Conservation (phyloP, 345 rosid genomes). For the Salix arbutifolia region DNA sequence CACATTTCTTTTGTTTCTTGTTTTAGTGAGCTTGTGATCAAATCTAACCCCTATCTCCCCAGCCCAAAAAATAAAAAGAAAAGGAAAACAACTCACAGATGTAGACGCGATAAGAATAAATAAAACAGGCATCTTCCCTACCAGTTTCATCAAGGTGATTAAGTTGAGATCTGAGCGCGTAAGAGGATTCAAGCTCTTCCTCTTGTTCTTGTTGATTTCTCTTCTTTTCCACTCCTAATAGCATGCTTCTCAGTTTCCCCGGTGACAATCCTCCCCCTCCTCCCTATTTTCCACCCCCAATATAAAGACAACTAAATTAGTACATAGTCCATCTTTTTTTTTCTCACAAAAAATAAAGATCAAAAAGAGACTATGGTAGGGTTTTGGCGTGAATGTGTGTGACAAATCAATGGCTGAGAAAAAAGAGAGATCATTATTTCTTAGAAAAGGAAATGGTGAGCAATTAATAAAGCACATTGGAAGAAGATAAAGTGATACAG, state of each 20-base stretch:
- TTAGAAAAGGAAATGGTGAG: background rate
- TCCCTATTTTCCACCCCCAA: slow-evolving; percentile 8
- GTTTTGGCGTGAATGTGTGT: background rate
- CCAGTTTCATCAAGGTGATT: slow-evolving; percentile 45
- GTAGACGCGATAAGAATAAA: background rate
- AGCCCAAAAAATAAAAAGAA: background rate
- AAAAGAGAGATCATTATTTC: background rate
- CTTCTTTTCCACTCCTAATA: slow-evolving; percentile 61
- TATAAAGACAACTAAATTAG: background rate
- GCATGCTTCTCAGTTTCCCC: slow-evolving; percentile 64
- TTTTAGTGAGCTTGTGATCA: too few species aligned
- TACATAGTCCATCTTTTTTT: background rate
- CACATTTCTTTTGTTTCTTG: too few species aligned
- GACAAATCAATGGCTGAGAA: slow-evolving; percentile 14
- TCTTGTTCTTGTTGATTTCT: slow-evolving; percentile 46
- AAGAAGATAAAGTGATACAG: slow-evolving; percentile 21
- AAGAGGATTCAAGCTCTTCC: slow-evolving; percentile 43
- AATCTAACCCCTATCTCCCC: too few species aligned
- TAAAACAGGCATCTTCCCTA: slow-evolving; percentile 14
- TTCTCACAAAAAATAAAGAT: background rate
- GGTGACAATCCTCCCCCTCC: slow-evolving; percentile 76
- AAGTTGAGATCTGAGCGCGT: slow-evolving; percentile 49
- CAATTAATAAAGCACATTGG: background rate
- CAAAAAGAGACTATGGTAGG: background rate
- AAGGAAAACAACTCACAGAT: background rate